Evolutionary conservation across 2,329 filamentous ascomycete genomes (phyloP).

Genomic region (Zymoseptoria passerinii): DNA sequence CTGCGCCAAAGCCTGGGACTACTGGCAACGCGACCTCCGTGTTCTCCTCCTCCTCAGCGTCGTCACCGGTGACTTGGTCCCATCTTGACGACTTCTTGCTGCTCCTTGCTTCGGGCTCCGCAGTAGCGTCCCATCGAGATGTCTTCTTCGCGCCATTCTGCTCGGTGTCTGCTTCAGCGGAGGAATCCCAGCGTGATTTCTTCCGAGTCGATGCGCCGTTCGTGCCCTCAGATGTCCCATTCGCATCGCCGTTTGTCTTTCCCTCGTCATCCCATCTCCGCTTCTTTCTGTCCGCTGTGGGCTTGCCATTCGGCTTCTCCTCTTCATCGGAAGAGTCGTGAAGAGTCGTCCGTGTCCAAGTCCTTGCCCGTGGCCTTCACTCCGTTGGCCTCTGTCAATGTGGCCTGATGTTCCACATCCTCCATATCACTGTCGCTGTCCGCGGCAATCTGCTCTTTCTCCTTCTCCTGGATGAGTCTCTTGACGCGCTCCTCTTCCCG

Average conservation of each 20-base stretch:
- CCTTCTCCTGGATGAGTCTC: conserved; percentile 69
- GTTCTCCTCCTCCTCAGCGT: conserved; percentile 50
- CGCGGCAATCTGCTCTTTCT: conserved; percentile 58
- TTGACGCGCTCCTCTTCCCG: conserved; percentile 84
- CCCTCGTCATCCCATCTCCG: conserved; percentile 78
- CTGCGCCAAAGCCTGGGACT: conserved; percentile 60
- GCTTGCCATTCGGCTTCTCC: background rate
- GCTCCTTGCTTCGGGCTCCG: conserved; percentile 42
- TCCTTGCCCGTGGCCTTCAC: conserved; percentile 9
- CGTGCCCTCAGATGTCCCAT: conserved; percentile 17
- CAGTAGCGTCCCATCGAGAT: conserved; percentile 80
- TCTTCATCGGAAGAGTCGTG: background rate
- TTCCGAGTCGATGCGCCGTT: conserved; percentile 12
- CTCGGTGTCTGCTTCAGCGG: background rate
- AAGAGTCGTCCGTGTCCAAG: background rate
- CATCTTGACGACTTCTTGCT: conserved; percentile 79
- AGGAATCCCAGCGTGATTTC: conserved; percentile 37
- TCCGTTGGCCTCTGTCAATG: conserved; percentile 54
- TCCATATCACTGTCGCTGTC: conserved; percentile 60
- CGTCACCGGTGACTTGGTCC: conserved; percentile 71
- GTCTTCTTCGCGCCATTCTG: conserved; percentile 45
- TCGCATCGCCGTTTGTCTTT: conserved; percentile 16
- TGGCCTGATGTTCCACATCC: conserved; percentile 57
- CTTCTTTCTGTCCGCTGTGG: conserved; percentile 62
- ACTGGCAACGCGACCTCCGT: conserved; percentile 43